Percentiles rank a stretch among this genome's conserved stretches.
phyloP scores from a whole-genome alignment of 495 filamentous ascomycete genomes.

The Niebla homalea region DNA sequence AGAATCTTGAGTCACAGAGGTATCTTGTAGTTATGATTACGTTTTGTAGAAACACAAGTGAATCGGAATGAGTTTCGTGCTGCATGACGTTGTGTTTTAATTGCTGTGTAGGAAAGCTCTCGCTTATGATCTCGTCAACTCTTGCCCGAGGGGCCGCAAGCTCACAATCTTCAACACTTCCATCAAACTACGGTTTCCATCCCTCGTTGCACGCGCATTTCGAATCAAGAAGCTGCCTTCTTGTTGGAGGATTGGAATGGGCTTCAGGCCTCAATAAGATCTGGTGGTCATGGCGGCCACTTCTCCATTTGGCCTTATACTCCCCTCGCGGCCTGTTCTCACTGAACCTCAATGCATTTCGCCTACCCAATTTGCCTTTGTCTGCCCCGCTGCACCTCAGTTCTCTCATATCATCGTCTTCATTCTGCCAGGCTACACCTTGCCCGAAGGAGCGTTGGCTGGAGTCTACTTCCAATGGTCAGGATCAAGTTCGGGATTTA shows the following conservation, averaged over 20 bases:
- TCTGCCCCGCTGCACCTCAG: constrained; percentile 38
- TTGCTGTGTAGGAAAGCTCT: too few relatives aligned
- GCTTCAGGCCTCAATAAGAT: not conserved
- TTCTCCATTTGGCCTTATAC: constrained; percentile 39
- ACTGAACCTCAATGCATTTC: constrained; percentile 47
- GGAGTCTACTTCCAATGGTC: constrained; percentile 76
- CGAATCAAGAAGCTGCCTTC: not conserved
- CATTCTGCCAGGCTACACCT: constrained; percentile 61
- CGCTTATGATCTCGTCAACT: too few relatives aligned
- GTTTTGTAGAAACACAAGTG: too few relatives aligned
- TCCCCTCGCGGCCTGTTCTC: constrained; percentile 45
- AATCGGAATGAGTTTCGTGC: too few relatives aligned
- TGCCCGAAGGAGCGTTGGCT: constrained; percentile 67
- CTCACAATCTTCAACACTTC: too few relatives aligned
- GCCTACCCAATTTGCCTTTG: constrained; percentile 55
- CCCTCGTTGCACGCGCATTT: not conserved
- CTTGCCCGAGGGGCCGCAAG: too few relatives aligned
- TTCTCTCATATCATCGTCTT: constrained; percentile 83
- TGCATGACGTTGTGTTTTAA: too few relatives aligned
- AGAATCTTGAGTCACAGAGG: too few relatives aligned
- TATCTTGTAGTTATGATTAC: too few relatives aligned
- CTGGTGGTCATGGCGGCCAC: constrained; percentile 4
- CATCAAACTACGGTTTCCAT: not conserved
- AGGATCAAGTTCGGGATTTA: constrained; percentile 39
- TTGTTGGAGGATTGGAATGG: not conserved